Evolutionary conservation across 345 rosid species (phyloP).

Genomic region (Xanthoceras sorbifolium): DNA sequence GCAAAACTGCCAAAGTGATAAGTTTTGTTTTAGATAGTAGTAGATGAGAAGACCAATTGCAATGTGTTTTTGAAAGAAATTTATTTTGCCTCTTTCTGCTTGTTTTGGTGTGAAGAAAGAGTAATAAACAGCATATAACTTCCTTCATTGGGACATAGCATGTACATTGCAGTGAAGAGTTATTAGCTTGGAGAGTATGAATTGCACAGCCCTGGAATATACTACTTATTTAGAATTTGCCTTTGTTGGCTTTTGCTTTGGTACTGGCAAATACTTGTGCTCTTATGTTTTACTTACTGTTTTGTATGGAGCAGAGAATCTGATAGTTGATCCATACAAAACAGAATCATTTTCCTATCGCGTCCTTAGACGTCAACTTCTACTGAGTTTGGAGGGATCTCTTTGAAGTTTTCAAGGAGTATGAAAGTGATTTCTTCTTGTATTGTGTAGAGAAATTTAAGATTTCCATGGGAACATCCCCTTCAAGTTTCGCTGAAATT

Average conservation of each 20-base stretch:
- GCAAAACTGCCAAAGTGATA: neutral
- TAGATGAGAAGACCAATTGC: neutral
- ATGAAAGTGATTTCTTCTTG: neutral
- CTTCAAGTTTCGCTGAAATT: neutral
- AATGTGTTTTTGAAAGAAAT: neutral
- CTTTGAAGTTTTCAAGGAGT: neutral
- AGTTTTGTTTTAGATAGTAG: neutral
- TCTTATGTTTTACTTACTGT: neutral
- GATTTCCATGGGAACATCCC: neutral
- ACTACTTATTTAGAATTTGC: neutral
- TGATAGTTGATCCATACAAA: neutral
- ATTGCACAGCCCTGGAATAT: neutral
- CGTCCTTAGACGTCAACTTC: neutral
- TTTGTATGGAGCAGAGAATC: neutral
- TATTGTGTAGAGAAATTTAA: neutral
- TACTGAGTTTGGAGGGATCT: neutral
- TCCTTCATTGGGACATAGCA: neutral
- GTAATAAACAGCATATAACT: neutral
- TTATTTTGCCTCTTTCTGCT: neutral
- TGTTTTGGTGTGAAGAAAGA: neutral
- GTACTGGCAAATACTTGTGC: neutral
- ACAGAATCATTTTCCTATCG: neutral
- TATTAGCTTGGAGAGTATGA: neutral
- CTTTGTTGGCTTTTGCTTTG: no score
- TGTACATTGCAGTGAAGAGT: neutral